These are phyloP conservation scores for Urochloa ruziziensis DNA, from an alignment of 176 grass and related monocot species.

Conservation along the genomic window DNA sequence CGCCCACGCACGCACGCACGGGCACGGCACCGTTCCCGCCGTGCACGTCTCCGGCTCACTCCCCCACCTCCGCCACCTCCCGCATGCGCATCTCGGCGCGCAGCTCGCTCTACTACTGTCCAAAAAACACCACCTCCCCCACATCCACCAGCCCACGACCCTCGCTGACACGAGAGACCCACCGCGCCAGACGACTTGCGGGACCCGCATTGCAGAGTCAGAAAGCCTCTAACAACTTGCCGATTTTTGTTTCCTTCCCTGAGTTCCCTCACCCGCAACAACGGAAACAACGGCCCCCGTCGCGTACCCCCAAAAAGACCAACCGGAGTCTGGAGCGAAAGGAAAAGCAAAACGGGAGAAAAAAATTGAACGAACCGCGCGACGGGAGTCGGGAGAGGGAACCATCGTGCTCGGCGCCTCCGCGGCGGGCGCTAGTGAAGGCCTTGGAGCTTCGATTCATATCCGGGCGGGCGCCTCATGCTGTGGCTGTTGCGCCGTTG, in stretches of 20 bases:
- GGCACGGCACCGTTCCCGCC: not conserved
- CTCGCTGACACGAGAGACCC: not conserved
- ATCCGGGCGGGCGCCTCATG: not conserved
- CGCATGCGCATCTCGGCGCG: not conserved
- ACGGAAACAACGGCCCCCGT: conserved; percentile 44
- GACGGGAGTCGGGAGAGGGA: not conserved
- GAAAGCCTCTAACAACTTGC: not conserved
- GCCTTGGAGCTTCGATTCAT: not conserved
- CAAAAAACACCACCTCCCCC: too few relatives aligned
- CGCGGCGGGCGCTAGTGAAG: not conserved
- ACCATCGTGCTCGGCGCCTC: conserved; percentile 8
- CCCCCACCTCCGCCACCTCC: not conserved
- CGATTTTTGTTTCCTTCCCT: not conserved
- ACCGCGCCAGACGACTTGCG: fast-evolving
- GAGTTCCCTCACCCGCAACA: conserved; percentile 22
- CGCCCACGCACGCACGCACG: not conserved
- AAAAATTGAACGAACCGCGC: conserved; percentile 19
- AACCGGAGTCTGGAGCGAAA: not conserved
- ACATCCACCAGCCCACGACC: not conserved
- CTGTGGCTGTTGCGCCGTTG: not conserved
- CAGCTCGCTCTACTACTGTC: too few relatives aligned
- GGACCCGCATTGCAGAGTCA: not conserved
- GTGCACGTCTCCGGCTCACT: not conserved
- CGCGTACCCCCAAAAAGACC: not conserved
- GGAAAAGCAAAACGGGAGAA: not conserved